Base-by-base conservation (phyloP, 306 rosid species). In the Oemleria cerasiformis region DNA sequence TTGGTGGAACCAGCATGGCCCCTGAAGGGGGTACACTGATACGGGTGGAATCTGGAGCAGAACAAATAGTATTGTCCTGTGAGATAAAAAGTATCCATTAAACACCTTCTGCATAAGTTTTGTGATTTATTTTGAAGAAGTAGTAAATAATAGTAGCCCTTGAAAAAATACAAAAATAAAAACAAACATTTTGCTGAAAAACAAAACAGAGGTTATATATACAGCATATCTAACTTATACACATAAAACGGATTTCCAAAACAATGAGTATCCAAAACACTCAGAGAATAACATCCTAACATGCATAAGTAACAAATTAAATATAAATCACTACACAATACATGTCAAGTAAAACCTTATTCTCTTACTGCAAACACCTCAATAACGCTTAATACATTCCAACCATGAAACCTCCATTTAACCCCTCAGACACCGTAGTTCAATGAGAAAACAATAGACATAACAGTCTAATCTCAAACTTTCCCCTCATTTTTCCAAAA, bases 41-140 rank as follows among this genome's bases (percentile, higher is more conserved):
- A 72, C 68, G 65, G 40, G 64, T 43, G 55, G 89, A 47, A 62
- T 40, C 82, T 68, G 76, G 80, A 10, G 70, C 47, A 41, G 86
- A 68, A 72, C 64, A 51, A 62, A 61, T 73, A 59, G 47, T 82
- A 69, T 79, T 84, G 70, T 74, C 91, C 89, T 89, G 88, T 50
- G 58, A 59, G 14, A 78, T 23, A 73, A 41, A 74, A 63, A 68
- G 23, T 5, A 58, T 54, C 67, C 68, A 19, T 64, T 62, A 66
- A 65, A 63, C 38, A 43, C 56, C 70, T 65, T 49, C 38, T 48
- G 13, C 58, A 19, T 53, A 36, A 71, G 41, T 42, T 56, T 68
- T 19, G 40, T 9, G 57, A n/a, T 15, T 43, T 40, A 53, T 19
- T 9, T 53, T 53, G 23, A 1, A 51, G 25, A 10, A 21, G 38